Conservation (phyloP, 108 stramenopile species). For the Cyclostephanos tholiformis region DNA sequence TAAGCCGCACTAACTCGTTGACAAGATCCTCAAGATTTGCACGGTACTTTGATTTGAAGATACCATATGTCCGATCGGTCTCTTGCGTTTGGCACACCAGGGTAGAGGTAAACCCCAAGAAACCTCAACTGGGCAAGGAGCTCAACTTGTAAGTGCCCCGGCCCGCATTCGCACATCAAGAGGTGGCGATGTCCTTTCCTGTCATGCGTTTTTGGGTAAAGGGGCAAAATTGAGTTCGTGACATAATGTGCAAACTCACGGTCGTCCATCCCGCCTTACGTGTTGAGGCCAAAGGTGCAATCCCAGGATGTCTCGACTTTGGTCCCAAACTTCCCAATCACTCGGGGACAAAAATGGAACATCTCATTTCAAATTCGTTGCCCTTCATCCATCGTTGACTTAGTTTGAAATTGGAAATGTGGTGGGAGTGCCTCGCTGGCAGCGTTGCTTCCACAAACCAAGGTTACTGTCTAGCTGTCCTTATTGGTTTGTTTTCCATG, state of each 20-base stretch:
- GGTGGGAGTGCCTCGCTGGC: too few species aligned
- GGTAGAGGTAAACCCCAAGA: slow-evolving; percentile 7
- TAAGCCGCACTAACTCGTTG: not conserved
- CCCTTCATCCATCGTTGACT: not conserved
- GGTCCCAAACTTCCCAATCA: too few species aligned
- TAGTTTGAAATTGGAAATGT: not conserved
- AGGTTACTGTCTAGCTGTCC: not conserved
- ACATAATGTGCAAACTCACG: slow-evolving; percentile 12
- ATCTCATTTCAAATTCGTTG: not conserved
- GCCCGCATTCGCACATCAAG: slow-evolving; percentile 15
- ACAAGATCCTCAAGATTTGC: not conserved
- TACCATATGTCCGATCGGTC: slow-evolving; percentile 16
- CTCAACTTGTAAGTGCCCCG: not conserved
- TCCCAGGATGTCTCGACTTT: too few species aligned
- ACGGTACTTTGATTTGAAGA: not conserved
- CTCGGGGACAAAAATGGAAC: too few species aligned
- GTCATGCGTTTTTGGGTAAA: slow-evolving; percentile 13
- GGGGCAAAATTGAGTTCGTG: not conserved
- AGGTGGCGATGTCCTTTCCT: slow-evolving; percentile 9
- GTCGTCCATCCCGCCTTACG: slow-evolving; percentile 21
- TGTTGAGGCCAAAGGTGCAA: slow-evolving; percentile 4
- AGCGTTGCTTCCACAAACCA: slow-evolving; percentile 1
- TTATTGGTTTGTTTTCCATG: not conserved
- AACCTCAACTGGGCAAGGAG: not conserved
- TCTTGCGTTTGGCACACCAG: slow-evolving; percentile 16